Evolutionary conservation across 768 basidiomycete species (phyloP).

Genomic region (Brasilioporus rufonigricans): DNA sequence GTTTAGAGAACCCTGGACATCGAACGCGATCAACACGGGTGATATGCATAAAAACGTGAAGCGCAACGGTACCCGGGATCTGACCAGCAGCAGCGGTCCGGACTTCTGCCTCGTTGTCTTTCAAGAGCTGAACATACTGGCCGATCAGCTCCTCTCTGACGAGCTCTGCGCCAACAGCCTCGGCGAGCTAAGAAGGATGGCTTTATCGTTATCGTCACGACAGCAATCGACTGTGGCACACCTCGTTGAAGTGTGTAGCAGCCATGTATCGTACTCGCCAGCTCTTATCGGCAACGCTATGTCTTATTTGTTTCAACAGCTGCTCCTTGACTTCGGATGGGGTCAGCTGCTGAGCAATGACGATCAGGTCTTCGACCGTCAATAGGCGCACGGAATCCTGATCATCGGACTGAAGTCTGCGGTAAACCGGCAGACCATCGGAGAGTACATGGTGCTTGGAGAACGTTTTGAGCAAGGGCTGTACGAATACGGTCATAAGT

Average conservation of each 20-base stretch:
- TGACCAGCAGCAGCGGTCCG: constrained; percentile 95
- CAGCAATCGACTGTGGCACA: constrained; percentile 28
- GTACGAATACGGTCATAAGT: constrained; percentile 12
- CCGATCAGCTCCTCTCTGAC: constrained; percentile 92
- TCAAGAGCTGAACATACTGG: constrained; percentile 90
- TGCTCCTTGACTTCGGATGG: constrained; percentile 92
- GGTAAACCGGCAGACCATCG: constrained; percentile 90
- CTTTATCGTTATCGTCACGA: not conserved
- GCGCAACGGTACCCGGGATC: constrained; percentile 73
- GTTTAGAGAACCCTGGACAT: constrained; percentile 84
- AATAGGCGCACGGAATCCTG: constrained; percentile 96
- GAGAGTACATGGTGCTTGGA: constrained; percentile 77
- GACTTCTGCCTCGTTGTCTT: constrained; percentile 98
- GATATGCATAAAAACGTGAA: not conserved
- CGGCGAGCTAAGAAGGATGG: constrained; percentile 62
- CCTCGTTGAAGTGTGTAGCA: constrained; percentile 95
- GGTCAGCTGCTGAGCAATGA: constrained; percentile 79
- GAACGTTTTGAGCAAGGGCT: constrained; percentile 81
- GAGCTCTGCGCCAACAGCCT: constrained; percentile 84
- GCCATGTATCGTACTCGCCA: constrained; percentile 99
- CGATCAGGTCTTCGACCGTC: constrained; percentile 94
- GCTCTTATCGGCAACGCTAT: constrained; percentile 91
- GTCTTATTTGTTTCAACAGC: constrained; percentile 81
- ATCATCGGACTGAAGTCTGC: constrained; percentile 91
- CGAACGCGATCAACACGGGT: constrained; percentile 7